Base-by-base conservation (phyloP, 2,329 filamentous ascomycete species). In the Neobulgaria alba region DNA sequence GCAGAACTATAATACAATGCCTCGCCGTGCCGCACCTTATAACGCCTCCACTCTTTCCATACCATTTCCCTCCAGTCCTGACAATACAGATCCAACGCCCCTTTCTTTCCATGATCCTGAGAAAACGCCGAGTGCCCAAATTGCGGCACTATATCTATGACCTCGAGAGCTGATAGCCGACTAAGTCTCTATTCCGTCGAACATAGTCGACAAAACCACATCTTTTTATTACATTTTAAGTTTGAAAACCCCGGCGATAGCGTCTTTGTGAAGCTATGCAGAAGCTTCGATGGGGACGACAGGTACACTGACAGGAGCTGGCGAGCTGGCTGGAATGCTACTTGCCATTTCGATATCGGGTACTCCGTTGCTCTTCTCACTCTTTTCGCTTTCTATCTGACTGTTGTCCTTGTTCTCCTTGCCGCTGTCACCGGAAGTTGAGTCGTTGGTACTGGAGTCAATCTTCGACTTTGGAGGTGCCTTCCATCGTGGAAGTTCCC, bases 401-500 rank as follows among this genome's bases (percentile, higher is more conserved):
- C 52, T 61, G 36, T 82, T 81, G 50, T 76, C 75, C 54, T 77
- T 75, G 57, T 78, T 77, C 59, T 82, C 74, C 59, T 85, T 79
- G 55, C 69, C 73, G 63, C 73, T 78, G 55, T 69, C 62, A 10
- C 61, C 63, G 45, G 61, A 61, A 14, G 54, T 60, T 12, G 69
- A 70, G 10, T 68, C 68, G 35, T 71, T 69, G 0, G 66, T 59
- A 17, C 61, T 57, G 2, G 69, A 67, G 36, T 58, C 53, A 35
- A 73, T 67, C 4, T 65, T 64, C 17, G 61, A 59, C 60, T 74
- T 77, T n/a, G 72, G 66, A 21, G 83, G 83, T 23, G 86, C 82
- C 38, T 79, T 80, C 88, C 90, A 96, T 41, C 85, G 80, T 15
- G 80, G 74, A 34, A 95, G 72, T 49, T 83, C 77, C 88, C 89